These are phyloP conservation scores for Collybiopsis confluens DNA, from an alignment of 768 basidiomycete genomes.

Conservation along the genomic window DNA sequence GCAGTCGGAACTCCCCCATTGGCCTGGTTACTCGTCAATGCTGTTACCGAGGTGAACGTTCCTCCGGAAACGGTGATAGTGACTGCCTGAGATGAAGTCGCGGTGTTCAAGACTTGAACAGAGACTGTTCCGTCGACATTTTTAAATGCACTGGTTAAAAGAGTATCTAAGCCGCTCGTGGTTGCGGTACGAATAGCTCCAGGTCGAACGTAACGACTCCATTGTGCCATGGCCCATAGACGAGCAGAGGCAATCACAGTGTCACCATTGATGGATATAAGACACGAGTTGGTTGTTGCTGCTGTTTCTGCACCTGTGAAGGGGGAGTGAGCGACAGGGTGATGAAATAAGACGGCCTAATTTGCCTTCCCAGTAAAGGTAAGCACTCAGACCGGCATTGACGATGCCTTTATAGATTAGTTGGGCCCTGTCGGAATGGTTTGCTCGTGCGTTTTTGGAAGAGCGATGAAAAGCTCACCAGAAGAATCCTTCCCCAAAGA, in stretches of 20 bases:
- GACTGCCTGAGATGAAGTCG: constrained; percentile 6
- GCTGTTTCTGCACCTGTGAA: constrained; percentile 6
- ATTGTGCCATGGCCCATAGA: constrained; percentile 11
- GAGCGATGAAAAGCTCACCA: constrained; percentile 5
- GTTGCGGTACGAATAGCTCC: constrained; percentile 11
- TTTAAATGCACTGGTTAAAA: constrained; percentile 12
- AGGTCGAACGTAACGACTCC: constrained; percentile 11
- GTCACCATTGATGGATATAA: constrained; percentile 2
- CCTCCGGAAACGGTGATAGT: constrained; percentile 8
- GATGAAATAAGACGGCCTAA: no score
- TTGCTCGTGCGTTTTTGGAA: not conserved
- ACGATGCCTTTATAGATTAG: constrained; percentile 13
- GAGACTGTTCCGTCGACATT: constrained; percentile 9
- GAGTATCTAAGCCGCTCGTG: constrained; percentile 4
- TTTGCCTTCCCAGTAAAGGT: constrained; percentile 11
- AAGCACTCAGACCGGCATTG: constrained; percentile 10
- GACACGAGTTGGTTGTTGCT: constrained; percentile 7
- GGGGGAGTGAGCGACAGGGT: no score
- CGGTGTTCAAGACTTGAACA: constrained; percentile 10
- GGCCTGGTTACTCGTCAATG: constrained; percentile 9
- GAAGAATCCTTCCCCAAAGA: constrained; percentile 9
- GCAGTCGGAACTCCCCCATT: constrained; percentile 11
- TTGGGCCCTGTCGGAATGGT: constrained; percentile 6
- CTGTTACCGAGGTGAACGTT: constrained; percentile 1
- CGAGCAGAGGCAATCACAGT: constrained; percentile 10